Evolutionary conservation across 169 alveolate species (phyloP).

Genomic region (Babesia sp.): DNA sequence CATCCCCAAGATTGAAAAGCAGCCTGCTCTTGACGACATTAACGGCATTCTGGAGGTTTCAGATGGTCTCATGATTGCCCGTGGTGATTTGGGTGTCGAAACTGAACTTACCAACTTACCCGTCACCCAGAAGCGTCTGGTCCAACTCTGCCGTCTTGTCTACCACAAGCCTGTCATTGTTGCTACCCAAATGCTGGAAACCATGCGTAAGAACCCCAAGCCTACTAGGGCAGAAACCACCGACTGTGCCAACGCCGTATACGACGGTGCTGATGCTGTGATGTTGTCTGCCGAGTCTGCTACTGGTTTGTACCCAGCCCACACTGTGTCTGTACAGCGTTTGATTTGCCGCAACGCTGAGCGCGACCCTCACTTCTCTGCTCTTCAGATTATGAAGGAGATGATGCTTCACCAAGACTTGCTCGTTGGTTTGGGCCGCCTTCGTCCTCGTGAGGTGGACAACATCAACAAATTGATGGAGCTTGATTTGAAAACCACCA

Average conservation of each 20-base stretch:
- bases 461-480: conserved; percentile 25
- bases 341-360: conserved; percentile 68
- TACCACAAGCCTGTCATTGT: conserved; percentile 94
- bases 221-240: conserved; percentile 99
- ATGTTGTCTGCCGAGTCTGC: conserved; percentile 89
- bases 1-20: conserved; percentile 95
- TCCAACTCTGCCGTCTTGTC: conserved; percentile 76
- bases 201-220: conserved; percentile 94
- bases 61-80: conserved; percentile 97
- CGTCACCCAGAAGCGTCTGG: conserved; percentile 87
- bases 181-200: conserved; percentile 99
- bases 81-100: conserved; percentile 98
- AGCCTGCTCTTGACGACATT: conserved; percentile 89
- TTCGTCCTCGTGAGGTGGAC: conserved; percentile 31
- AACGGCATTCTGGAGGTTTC: conserved; percentile 88
- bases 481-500: conserved; percentile 25
- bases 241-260: conserved; percentile 98
- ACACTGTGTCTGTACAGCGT: conserved; percentile 74
- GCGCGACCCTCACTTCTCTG: conserved; percentile 69
- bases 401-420: conserved; percentile 44
- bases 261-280: conserved; percentile 98
- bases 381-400: conserved; percentile 61
- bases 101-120: conserved; percentile 91
- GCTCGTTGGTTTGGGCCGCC: neutral
- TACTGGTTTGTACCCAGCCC: conserved; percentile 78